Base-by-base conservation (phyloP, 129 eudicot species). In the Artemisia annua region DNA sequence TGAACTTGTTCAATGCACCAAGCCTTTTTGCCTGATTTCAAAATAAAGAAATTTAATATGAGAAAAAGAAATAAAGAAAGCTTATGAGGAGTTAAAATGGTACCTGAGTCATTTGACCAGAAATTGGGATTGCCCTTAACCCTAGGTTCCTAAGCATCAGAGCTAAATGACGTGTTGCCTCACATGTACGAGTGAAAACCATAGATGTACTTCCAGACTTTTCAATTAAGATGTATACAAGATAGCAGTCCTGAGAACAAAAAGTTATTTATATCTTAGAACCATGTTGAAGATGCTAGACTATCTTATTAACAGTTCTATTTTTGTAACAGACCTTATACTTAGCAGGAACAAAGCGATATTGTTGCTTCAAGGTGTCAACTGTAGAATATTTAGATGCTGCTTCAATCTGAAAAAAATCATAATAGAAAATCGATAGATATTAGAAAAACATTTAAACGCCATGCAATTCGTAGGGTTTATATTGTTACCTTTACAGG, bases 121-220 rank as follows among this genome's bases (percentile, higher is more conserved):
- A 88, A 66, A 94, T 94, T 3, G 99, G 97, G 54, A 94, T 85
- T 10, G 97, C 96, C 50, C 86, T 85, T 30, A 88, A 70, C 54
- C 96, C 94, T 54, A 94, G 99, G 66, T 86, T 94, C 13, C 99
- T 83, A 68, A 94, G 93, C 85, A 94, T 72, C 72, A 84, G 68
- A 35, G 99, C 86, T 80, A 94, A 74, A 51, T 83, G 78, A 7
- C 81, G 83, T 18, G 97, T 94, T n/a, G 91, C 84, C 20, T 88
- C 97, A 73, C 99, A 94, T 32, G 97, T 94, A 22, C 93, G 87
- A 54, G 97, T 94, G 82, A 94, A 94, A 71, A 94, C 99, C 97
- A 94, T 94, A 61, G 99, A 83, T 51, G 97, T 84, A 61, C 89
- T 86, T 57, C 75, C 84, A 43, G 94, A 73, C 84, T 82, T 85